Base-by-base conservation (phyloP, 192 early-diverging fungal genomes). In the Coemansia sp. region DNA sequence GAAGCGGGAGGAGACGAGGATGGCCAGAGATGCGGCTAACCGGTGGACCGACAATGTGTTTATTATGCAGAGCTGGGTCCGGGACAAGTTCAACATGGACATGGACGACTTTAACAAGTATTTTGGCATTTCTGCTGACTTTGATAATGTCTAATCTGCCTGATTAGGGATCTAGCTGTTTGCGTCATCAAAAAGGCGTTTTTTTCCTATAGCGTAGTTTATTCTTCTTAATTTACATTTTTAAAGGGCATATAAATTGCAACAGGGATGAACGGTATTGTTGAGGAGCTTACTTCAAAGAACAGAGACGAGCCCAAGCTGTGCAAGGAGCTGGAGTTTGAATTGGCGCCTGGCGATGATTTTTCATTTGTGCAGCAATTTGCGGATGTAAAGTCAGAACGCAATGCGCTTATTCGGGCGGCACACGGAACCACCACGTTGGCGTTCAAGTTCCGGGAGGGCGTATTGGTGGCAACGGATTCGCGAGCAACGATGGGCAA, bases 361-460 rank as follows among this genome's bases (percentile, higher is more conserved):
- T 81, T 90, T 10, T 87, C 85, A 37, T 96, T 96, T 59, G 72
- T 94, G 67, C 83, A 90, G 78, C 78, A 85, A 47, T 85, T 90
- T 62, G 95, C 89, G 3, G 86, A 88, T 55, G 83, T 82, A 38
- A 71, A 73, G 52, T 85, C 89, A 12, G 87, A 80, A 20, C 82
- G 87, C 37, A 85, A 92, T 52, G 85, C 88, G 68, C 78, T 83
- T 42, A 91, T 99, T 68, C 90, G 94, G 63, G 88, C 97, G 55
- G 85, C 86, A 50, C 91, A 99, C 72, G 97, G 97, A 64, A 99
- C 97, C 9, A 99, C 97, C 5, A 99, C 97, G 0, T 78, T 99
- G 41, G 94, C 94, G 36, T 99, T 99, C 84, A 92, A 96, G 74
- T 99, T 94, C 80, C 83, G 89, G 52, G 82, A 85, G 38, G 97